Percentiles rank a stretch among this genome's conserved stretches.
Conservation (phyloP, 164 flowering plant species). For the Santalum album region DNA sequence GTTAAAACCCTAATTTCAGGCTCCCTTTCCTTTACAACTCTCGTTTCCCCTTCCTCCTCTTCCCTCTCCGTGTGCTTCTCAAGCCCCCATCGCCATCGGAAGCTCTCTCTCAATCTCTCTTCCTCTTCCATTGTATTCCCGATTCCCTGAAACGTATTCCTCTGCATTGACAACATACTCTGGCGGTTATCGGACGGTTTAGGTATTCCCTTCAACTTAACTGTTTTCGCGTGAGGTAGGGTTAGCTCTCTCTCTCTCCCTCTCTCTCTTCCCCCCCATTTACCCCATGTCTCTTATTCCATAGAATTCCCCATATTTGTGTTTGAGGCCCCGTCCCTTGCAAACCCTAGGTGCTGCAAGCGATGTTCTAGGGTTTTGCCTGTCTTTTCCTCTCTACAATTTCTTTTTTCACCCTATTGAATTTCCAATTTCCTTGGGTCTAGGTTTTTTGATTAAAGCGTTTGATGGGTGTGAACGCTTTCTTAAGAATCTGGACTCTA, state of each 20-base stretch:
- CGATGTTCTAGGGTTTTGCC: constrained; percentile 12
- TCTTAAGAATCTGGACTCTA: constrained; percentile 2
- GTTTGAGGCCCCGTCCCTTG: not conserved
- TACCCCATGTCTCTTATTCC: not conserved
- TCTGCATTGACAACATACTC: constrained; percentile 14
- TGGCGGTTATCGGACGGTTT: constrained; percentile 36
- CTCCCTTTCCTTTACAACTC: no score
- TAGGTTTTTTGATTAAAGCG: constrained; percentile 17
- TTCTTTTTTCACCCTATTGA: not conserved
- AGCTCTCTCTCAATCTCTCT: constrained; percentile 3
- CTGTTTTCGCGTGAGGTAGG: not conserved
- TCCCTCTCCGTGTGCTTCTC: not conserved
- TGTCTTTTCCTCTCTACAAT: not conserved
- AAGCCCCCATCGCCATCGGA: not conserved
- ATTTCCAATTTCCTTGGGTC: not conserved
- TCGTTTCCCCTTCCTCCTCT: not conserved
- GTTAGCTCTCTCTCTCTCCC: not conserved
- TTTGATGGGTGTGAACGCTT: constrained; percentile 14
- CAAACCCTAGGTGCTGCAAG: constrained; percentile 25
- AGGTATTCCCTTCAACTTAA: constrained; percentile 21
- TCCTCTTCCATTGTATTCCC: constrained; percentile 2
- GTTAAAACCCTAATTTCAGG: not conserved
- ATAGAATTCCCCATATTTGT: not conserved
- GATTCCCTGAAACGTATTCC: constrained; percentile 13
- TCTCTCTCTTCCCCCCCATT: constrained; percentile 1